These are phyloP conservation scores for Suillus paluster DNA, from an alignment of 768 basidiomycete genomes.

Conservation along the genomic window DNA sequence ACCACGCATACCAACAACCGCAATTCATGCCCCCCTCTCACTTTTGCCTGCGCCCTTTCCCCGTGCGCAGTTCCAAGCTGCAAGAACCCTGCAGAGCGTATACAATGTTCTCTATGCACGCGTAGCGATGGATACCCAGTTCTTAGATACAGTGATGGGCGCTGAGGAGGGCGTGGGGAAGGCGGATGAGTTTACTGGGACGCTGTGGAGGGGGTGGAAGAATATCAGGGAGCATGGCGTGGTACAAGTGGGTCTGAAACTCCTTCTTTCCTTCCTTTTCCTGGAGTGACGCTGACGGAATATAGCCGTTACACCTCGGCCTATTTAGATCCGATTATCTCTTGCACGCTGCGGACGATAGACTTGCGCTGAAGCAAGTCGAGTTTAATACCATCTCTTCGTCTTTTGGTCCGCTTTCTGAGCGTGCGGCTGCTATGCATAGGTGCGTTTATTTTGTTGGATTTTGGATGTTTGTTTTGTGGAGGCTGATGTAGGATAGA, in stretches of 20 bases:
- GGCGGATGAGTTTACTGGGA: slow-evolving; percentile 86
- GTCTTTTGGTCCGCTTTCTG: slow-evolving; percentile 84
- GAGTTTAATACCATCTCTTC: slow-evolving; percentile 98
- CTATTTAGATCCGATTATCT: slow-evolving; percentile 96
- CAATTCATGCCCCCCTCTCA: slow-evolving; percentile 89
- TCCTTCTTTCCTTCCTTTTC: too few species aligned
- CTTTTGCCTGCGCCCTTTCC: slow-evolving; percentile 91
- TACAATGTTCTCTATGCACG: slow-evolving; percentile 90
- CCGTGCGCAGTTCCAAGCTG: slow-evolving; percentile 65
- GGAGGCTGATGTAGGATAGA: slow-evolving; percentile 42
- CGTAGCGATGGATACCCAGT: slow-evolving; percentile 76
- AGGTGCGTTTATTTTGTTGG: slow-evolving; percentile 48
- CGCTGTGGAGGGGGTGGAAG: slow-evolving; percentile 89
- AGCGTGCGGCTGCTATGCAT: slow-evolving; percentile 72
- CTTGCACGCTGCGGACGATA: slow-evolving; percentile 57
- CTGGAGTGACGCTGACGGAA: too few species aligned
- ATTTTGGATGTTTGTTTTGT: too few species aligned
- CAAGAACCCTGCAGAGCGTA: slow-evolving; percentile 65
- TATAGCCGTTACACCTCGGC: slow-evolving; percentile 82
- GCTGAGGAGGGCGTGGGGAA: slow-evolving; percentile 73
- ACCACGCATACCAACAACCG: slow-evolving; percentile 64
- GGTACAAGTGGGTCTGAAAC: slow-evolving; percentile 55
- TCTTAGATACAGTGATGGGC: slow-evolving; percentile 87
- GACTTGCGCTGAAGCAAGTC: slow-evolving; percentile 79
- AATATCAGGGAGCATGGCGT: slow-evolving; percentile 65